Conservation (phyloP, 768 basidiomycete genomes). For the Tulasnella sp. region DNA sequence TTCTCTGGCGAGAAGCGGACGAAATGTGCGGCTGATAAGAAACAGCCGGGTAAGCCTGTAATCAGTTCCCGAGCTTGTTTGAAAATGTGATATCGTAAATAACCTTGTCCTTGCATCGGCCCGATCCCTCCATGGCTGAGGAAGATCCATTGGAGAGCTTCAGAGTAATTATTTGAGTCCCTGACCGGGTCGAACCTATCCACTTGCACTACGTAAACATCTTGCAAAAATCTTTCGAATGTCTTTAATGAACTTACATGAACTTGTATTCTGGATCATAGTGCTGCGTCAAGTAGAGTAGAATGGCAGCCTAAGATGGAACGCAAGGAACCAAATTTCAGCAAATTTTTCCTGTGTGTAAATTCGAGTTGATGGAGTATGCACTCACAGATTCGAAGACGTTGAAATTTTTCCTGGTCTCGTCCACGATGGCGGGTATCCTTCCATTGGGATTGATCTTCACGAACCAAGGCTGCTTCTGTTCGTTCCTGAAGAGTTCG, state of each 20-base stretch:
- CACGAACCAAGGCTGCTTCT: conserved; percentile 76
- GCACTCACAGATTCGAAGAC: conserved; percentile 47
- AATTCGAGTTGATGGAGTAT: not conserved
- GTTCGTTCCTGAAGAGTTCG: conserved; percentile 49
- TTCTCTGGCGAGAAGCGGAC: conserved; percentile 13
- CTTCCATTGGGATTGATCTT: conserved; percentile 53
- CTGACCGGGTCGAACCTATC: conserved; percentile 40
- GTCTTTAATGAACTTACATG: conserved; percentile 18
- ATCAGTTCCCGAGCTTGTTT: too few species aligned
- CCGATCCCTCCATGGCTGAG: conserved; percentile 36
- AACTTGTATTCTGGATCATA: conserved; percentile 67
- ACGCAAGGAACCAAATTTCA: not conserved
- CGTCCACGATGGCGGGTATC: conserved; percentile 58
- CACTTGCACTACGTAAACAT: not conserved
- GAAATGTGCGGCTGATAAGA: conserved; percentile 12
- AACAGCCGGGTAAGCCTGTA: too few species aligned
- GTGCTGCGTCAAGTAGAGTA: conserved; percentile 63
- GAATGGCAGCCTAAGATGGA: conserved; percentile 44
- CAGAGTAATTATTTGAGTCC: conserved; percentile 45
- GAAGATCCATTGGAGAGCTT: conserved; percentile 77
- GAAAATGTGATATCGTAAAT: too few species aligned
- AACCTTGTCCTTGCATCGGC: conserved; percentile 2
- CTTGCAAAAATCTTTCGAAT: not conserved
- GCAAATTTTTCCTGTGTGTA: not conserved
- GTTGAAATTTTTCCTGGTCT: conserved; percentile 42